These are phyloP conservation scores for Fomes fomentarius DNA, from an alignment of 1,284 basidiomycete species.

Conservation along the genomic window DNA sequence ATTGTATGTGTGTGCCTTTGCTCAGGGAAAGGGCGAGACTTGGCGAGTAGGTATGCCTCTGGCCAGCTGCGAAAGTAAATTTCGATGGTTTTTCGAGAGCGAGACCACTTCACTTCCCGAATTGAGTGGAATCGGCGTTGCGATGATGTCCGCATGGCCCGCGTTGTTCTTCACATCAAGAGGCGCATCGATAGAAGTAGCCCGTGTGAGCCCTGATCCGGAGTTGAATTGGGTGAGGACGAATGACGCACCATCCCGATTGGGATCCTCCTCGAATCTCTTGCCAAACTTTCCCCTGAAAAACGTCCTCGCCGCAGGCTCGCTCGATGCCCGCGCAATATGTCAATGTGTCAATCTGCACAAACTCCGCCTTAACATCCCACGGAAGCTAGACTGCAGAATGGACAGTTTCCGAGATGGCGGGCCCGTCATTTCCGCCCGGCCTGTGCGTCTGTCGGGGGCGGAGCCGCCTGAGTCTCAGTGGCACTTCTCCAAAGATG, in stretches of 20 bases:
- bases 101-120: slow-evolving; percentile 59
- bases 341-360: slow-evolving; percentile 55
- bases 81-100: slow-evolving; percentile 44
- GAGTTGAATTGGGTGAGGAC: neutral
- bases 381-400: slow-evolving; percentile 50
- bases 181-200: slow-evolving; percentile 47
- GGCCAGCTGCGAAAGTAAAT: slow-evolving; percentile 68
- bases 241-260: slow-evolving; percentile 50
- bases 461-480: slow-evolving; percentile 47
- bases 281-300: slow-evolving; percentile 55
- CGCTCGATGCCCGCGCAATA: slow-evolving; percentile 58
- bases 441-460: slow-evolving; percentile 60
- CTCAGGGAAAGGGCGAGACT: slow-evolving; percentile 59
- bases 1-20: slow-evolving; percentile 58
- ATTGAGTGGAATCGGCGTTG: slow-evolving; percentile 76
- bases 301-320: slow-evolving; percentile 60
- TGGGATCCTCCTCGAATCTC: slow-evolving; percentile 58
- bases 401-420: slow-evolving; percentile 72
- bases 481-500: too few relatives aligned
- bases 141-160: slow-evolving; percentile 76
- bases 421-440: slow-evolving; percentile 75
- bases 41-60: slow-evolving; percentile 77
- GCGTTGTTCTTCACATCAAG: slow-evolving; percentile 61
- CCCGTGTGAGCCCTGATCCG: too few relatives aligned
- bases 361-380: slow-evolving; percentile 46